These are phyloP conservation scores for Scopulariopsis brevicaulis DNA, from an alignment of 2,329 filamentous ascomycete genomes.

Conservation along the genomic window DNA sequence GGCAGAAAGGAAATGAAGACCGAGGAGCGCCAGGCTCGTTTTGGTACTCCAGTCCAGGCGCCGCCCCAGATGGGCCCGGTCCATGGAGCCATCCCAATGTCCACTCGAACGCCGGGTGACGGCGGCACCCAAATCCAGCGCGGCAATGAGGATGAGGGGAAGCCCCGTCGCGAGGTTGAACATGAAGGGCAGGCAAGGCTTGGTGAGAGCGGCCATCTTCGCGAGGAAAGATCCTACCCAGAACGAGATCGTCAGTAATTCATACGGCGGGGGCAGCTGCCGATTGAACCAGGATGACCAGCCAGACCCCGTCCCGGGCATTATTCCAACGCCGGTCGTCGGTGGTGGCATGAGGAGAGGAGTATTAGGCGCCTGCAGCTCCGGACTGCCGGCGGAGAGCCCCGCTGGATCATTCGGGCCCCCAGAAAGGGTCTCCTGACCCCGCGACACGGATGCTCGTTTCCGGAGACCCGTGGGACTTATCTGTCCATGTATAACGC, in stretches of 20 bases:
- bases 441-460: constrained; percentile 5
- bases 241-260: constrained; percentile 24
- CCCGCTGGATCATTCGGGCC: background rate
- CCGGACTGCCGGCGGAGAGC: constrained; percentile 5
- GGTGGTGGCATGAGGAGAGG: constrained; percentile 8
- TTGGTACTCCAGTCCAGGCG: background rate
- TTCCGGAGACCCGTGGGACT: background rate
- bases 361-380: constrained; percentile 9
- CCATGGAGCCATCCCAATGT: background rate
- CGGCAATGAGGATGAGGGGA: constrained; percentile 57
- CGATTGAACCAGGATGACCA: background rate
- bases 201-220: constrained; percentile 55
- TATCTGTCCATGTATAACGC: background rate
- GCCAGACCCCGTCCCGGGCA: background rate
- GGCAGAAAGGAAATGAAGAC: background rate
- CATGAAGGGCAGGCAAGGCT: constrained; percentile 62
- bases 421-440: constrained; percentile 6
- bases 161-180: constrained; percentile 53
- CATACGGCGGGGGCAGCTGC: background rate
- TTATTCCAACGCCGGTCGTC: background rate
- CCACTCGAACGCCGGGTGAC: background rate
- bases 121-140: constrained; percentile 46
- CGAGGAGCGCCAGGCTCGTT: background rate
- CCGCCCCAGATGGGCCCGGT: background rate
- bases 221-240: constrained; percentile 53